phyloP scores from a whole-genome alignment of 2,329 filamentous ascomycete genomes.

The Byssochlamys sp. region DNA sequence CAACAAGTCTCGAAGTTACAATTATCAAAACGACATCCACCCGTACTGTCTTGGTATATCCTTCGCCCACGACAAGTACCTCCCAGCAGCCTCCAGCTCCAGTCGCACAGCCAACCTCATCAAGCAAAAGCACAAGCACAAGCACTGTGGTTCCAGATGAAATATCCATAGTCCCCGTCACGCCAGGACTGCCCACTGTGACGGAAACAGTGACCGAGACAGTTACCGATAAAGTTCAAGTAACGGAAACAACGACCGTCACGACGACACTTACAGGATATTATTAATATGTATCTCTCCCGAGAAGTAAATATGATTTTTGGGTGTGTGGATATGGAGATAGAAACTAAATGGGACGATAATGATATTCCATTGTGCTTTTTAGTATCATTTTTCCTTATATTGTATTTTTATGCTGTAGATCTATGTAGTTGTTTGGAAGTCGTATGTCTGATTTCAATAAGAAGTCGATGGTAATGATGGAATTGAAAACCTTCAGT shows the following conservation, averaged over 20 bases:
- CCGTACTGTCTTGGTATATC: not conserved
- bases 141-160: not conserved
- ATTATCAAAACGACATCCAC: not conserved
- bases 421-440: too few relatives aligned
- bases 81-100: not conserved
- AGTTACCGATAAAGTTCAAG: constrained; percentile 12
- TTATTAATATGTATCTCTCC: not conserved
- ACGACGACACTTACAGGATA: not conserved
- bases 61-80: not conserved
- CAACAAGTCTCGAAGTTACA: not conserved
- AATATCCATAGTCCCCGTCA: not conserved
- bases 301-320: not conserved
- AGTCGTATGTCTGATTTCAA: too few relatives aligned
- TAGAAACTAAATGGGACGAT: not conserved
- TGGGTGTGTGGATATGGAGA: not conserved
- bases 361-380: too few relatives aligned
- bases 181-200: constrained; percentile 6
- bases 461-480: too few relatives aligned
- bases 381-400: too few relatives aligned
- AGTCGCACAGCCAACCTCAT: not conserved
- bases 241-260: constrained; percentile 5
- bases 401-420: too few relatives aligned
- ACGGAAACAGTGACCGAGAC: constrained; percentile 7
- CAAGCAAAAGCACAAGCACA: not conserved
- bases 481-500: too few relatives aligned